A percentile compares a stretch with the other conserved stretches of the same genome.
Evolutionary conservation across 2,329 filamentous ascomycete genomes (phyloP).

Genomic region (Fonsecaea pugnacius): DNA sequence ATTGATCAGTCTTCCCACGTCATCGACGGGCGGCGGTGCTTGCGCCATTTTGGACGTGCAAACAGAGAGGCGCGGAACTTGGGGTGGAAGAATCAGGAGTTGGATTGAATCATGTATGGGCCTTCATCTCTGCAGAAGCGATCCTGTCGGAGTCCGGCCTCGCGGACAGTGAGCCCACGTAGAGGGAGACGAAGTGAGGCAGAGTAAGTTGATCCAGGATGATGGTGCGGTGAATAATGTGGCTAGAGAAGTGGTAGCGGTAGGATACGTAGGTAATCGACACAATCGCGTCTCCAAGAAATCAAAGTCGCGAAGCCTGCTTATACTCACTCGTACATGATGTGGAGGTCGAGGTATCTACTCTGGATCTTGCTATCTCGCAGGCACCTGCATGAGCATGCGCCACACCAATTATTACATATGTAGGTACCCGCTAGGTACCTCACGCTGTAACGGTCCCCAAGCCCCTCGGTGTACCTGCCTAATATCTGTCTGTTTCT

Average conservation of each 20-base stretch:
- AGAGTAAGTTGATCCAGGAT: background rate
- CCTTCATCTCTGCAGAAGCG: background rate
- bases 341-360: background rate
- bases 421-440: too few species aligned
- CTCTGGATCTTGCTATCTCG: too few species aligned
- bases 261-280: background rate
- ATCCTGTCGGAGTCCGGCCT: background rate
- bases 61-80: background rate
- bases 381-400: too few species aligned
- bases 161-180: background rate
- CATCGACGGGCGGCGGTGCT: slow-evolving; percentile 25
- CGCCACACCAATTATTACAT: too few species aligned
- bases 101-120: background rate
- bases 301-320: background rate
- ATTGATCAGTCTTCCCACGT: slow-evolving; percentile 52
- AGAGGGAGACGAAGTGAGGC: background rate
- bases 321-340: background rate
- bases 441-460: too few species aligned
- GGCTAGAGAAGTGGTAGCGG: background rate
- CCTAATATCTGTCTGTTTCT: background rate
- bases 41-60: slow-evolving; percentile 19
- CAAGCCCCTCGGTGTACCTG: too few species aligned
- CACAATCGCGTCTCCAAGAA: background rate
- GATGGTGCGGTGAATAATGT: background rate
- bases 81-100: background rate